Conservation (phyloP, 345 rosid species). For the Dipteronia sinensis region DNA sequence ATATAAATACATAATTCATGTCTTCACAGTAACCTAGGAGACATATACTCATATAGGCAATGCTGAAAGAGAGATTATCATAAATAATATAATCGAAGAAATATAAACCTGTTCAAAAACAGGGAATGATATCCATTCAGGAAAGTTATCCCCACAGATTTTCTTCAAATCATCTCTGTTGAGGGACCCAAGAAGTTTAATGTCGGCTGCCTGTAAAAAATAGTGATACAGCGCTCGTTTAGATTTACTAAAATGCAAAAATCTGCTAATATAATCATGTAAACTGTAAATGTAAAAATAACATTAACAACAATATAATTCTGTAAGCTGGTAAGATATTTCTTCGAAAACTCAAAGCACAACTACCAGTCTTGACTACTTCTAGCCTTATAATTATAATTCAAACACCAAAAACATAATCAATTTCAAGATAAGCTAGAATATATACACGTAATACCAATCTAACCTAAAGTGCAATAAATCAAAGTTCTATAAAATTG, state of each 20-base stretch:
- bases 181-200: slow-evolving; percentile 84
- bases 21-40: neutral
- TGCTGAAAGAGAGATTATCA: neutral
- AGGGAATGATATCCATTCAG: slow-evolving; percentile 98
- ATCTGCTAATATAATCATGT: neutral
- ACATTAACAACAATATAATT: neutral
- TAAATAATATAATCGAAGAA: neutral
- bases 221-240: neutral
- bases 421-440: neutral
- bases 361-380: neutral
- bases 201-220: slow-evolving; percentile 80
- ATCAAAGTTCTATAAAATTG: neutral
- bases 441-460: neutral
- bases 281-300: too few relatives aligned
- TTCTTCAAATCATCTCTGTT: slow-evolving; percentile 92
- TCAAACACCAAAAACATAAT: neutral
- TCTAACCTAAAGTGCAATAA: neutral
- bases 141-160: slow-evolving; percentile 94
- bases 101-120: slow-evolving; percentile 88
- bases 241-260: neutral
- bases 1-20: too few relatives aligned
- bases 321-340: neutral
- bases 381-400: neutral
- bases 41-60: neutral
- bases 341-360: neutral